Evolutionary conservation across 495 filamentous ascomycete genomes (phyloP).

Genomic region (Pseudevernia furfuracea): DNA sequence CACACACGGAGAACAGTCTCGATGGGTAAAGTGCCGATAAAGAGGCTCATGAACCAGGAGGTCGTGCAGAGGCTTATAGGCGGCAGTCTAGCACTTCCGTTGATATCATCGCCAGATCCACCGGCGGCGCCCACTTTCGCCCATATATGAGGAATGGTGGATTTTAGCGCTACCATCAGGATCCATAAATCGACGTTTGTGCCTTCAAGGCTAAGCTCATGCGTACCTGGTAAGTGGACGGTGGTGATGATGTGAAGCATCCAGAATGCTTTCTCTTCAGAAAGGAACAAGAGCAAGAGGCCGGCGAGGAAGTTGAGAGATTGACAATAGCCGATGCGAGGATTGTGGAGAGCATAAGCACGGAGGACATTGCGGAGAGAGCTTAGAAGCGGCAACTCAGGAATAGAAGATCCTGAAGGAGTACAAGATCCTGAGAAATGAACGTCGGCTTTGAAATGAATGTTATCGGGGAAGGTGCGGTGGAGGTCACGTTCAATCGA

Average conservation of each 20-base stretch:
- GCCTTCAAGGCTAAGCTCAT: slow-evolving; percentile 84
- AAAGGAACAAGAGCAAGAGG: slow-evolving; percentile 84
- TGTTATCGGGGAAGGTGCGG: slow-evolving; percentile 92
- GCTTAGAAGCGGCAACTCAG: slow-evolving; percentile 68
- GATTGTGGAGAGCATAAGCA: slow-evolving; percentile 83
- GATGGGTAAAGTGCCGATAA: slow-evolving; percentile 85
- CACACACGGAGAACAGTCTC: slow-evolving; percentile 87
- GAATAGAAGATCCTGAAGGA: slow-evolving; percentile 6
- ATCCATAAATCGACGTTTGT: slow-evolving; percentile 94
- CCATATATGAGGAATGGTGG: slow-evolving; percentile 81
- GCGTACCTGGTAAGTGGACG: slow-evolving; percentile 81
- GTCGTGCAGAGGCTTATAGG: slow-evolving; percentile 89
- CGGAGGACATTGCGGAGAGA: slow-evolving; percentile 78
- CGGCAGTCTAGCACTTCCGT: slow-evolving; percentile 57
- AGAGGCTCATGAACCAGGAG: slow-evolving; percentile 98
- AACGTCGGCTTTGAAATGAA: slow-evolving; percentile 76
- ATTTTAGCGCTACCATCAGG: slow-evolving; percentile 75
- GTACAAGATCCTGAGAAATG: slow-evolving; percentile 12
- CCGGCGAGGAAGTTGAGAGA: slow-evolving; percentile 97
- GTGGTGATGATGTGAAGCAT: slow-evolving; percentile 88
- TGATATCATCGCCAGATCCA: slow-evolving; percentile 28
- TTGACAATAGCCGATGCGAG: slow-evolving; percentile 89
- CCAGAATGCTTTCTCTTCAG: slow-evolving; percentile 89
- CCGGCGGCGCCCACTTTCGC: slow-evolving; percentile 70
- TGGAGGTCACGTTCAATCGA: slow-evolving; percentile 92